Base-by-base conservation (phyloP, 1,284 basidiomycete genomes). In the Coniferiporia sulphurascens region DNA sequence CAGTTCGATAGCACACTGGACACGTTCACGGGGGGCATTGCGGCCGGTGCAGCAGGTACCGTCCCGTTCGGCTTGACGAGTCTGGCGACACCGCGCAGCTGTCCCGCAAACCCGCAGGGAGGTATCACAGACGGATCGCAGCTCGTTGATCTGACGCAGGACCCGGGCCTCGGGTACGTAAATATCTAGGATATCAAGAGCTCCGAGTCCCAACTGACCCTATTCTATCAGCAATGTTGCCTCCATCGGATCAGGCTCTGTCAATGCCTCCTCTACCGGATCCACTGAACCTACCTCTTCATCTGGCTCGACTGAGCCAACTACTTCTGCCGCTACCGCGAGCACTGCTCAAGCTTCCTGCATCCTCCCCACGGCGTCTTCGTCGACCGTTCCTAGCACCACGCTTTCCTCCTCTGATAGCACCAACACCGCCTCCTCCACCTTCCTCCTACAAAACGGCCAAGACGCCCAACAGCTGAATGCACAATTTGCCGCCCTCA, bases 1-100 rank as follows among this genome's bases (percentile, higher is more conserved):
- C 81, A 83, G 66, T 83, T 81, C 67, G 68, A 72, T 32, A 77
- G 80, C 36, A 74, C 76, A 4, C 73, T 79, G 55, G 74, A 73
- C 51, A 71, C 70, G 15, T 83, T 83, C 63, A 76, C 74, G 32
- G 76, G 76, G 17, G 74, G 73, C 32, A 59, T 70, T 19, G 61
- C 67, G 27, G 68, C 73, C 45, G 76, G 77, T 21, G 70, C 71
- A 12, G 63, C 70, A 4, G 79, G 79, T 2, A 81, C 76, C 27
- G 73, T 80, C 55, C 80, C 79, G 4, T 76, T 81, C 52, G 79
- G 79, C 17, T 67, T 72, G 56, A 69, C 56, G 8, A 59, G 67
- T 1, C 67, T 74, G n/a, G 63, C 81, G n/a, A 73, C 65, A 62
- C 79, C 80, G 7, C 69, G 76, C 22, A 79, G 79, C 13, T 83